Base-by-base conservation (phyloP, 495 filamentous ascomycete genomes). In the Penicillium simplicissimum region DNA sequence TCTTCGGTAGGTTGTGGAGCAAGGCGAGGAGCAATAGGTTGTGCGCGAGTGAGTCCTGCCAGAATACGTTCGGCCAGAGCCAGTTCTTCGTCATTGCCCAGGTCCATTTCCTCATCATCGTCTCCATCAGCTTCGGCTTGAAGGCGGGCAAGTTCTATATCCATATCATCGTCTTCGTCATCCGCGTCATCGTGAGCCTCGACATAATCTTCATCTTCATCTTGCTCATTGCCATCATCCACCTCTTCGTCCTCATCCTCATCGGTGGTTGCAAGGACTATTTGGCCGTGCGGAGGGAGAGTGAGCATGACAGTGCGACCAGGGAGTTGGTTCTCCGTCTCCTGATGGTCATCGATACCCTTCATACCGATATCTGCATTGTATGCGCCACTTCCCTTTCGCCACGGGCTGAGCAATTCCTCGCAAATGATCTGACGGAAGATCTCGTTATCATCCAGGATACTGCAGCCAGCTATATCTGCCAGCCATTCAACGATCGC, bases 401-500 rank as follows among this genome's bases (percentile, higher is more conserved):
- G 84, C 95, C 95, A 98, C 6, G 87, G 81, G 64, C 84, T 87
- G 23, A 98, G 85, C 67, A 98, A 81, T 75, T 98, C 93, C 70
- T 97, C 90, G 67, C 95, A 98, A 42, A 98, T 85, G 1, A 87
- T 81, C 42, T 85, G 87, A 40, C 92, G 84, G 58, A 98, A 81
- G 37, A 96, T 87, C 59, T 93, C 82, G 58, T 87, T 83, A 69
- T 98, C 91, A 15, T 82, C 78, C 13, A 93, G 91, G 51, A 94
- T 88, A 67, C 87, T 91, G 72, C 94, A 97, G 21, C 93, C 93
- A 4, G 93, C 82, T 69, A 98, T 96, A 76, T 98, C 96, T 23
- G 85, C 81, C 3, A 98, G 84, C 96, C 96, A 98, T 68, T 97
- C 93, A 57, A 97, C 89, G 63, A 98, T 96, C n/a, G 93, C 94